Base-by-base conservation (phyloP, 345 rosid genomes). In the Adansonia digitata region DNA sequence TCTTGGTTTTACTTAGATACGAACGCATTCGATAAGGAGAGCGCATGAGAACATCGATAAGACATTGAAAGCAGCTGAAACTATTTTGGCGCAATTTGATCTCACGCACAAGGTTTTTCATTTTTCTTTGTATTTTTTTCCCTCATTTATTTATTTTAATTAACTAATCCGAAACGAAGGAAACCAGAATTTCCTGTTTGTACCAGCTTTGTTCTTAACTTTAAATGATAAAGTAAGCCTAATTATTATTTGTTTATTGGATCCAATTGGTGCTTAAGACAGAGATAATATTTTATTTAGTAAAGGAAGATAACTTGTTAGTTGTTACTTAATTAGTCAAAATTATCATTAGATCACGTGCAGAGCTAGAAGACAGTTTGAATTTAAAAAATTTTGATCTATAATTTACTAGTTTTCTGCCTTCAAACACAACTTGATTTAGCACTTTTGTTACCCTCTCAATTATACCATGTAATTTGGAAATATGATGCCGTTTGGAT, bases 41-140 rank as follows among this genome's bases (percentile, higher is more conserved):
- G 94, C 97, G 39, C 99, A 95, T 59, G 97, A 90, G 85, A 95
- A 91, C 80, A 93, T 93, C 29, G 98, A 93, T 74, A 90, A 88
- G 84, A 85, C 97, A 15, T 39, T 93, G 75, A 95, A 89, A 86
- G 80, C 86, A 18, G 91, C 98, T 1, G 97, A 93, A 82, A 82
- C 80, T 71, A 90, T 95, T 51, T 85, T 95, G 80, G 84, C 77
- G 20, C 96, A 90, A 72, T 95, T 91, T 74, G 98, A 95, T 57
- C 85, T 89, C 69, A 78, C 87, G 18, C 90, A 86, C 77, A 93
- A 93, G 99, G 99, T 93, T 62, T 8, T 13, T 5, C 15, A 7
- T 7, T 45, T 46, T 26, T 10, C 29, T 37, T 18, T 62, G 9
- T n/a, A 42, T 49, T 62, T 74, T 61, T 12, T 13, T 18, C 8